Base-by-base conservation (phyloP, 441 rosid species). In the Erodium moschatum region DNA sequence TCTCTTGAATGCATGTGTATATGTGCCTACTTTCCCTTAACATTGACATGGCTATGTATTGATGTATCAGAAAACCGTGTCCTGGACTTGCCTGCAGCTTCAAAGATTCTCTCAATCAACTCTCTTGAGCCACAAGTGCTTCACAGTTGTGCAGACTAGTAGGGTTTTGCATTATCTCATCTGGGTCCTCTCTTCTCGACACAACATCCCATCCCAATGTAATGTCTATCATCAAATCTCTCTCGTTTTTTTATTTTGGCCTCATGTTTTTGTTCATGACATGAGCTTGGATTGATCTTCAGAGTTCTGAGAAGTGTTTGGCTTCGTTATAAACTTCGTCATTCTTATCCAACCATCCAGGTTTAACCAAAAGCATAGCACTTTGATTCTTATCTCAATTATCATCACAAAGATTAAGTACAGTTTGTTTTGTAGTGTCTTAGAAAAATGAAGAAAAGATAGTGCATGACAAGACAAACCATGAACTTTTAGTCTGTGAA, bases 21-120 rank as follows among this genome's bases (percentile, higher is more conserved):
- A 48, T 48, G 19, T 48, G 56, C 56, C 56, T 48, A 48, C 7
- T 48, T 38, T n/a, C 56, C 18, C 13, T 1, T 11, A 61, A 11
- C 64, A 21, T 61, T 61, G 15, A 24, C 64, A 24, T 21, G 21
- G 64, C 35, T 61, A 31, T 61, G 2, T 24, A 24, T 2, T 21
- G 33, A 61, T 61, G 64, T 60, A 61, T 61, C 64, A 61, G 64
- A 61, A 61, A 24, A 61, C 64, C 31, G 24, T 61, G 64, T 3
- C 64, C 31, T 12, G 24, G 62, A 56, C 29, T 18, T 56, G 62
- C 62, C 0, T 48, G 18, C 1, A 24, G 64, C n/a, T 19, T 12
- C 24, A 60, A 11, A 21, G 64, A 61, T 61, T 24, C 64, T 12
- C 31, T 13, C 64, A 10, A 19, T 61, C 64, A 61, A 12, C 33